Conservation (phyloP, 768 basidiomycete genomes). For the Hygrocybe punicea region DNA sequence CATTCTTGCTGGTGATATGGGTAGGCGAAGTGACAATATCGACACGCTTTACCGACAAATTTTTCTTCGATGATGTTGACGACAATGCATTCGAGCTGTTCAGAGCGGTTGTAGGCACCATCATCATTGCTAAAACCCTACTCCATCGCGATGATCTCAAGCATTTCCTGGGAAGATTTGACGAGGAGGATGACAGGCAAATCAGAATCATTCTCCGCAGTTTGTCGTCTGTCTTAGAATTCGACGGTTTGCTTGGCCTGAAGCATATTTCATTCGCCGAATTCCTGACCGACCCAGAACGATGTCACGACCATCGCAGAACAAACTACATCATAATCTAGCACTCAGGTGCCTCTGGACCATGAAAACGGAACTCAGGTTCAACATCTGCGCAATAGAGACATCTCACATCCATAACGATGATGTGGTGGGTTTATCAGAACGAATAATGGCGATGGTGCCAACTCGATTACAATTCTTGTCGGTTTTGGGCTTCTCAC, state of each 20-base stretch:
- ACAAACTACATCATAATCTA: too few species aligned
- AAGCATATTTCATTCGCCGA: constrained; percentile 12
- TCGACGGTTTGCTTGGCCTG: constrained; percentile 1
- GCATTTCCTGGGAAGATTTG: neutral
- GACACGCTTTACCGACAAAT: neutral
- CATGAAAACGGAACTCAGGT: constrained; percentile 33
- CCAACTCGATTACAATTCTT: constrained; percentile 25
- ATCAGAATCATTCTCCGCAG: neutral
- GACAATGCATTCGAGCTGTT: neutral
- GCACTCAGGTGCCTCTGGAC: constrained; percentile 18
- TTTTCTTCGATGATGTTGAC: neutral
- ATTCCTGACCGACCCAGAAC: constrained; percentile 2
- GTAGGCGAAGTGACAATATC: neutral
- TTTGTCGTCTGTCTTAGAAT: neutral
- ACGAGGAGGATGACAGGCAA: neutral
- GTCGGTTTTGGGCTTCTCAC: constrained; percentile 38
- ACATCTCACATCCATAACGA: constrained; percentile 25
- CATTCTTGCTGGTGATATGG: neutral
- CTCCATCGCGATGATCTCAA: neutral
- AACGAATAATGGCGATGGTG: too few species aligned
- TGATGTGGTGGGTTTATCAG: too few species aligned
- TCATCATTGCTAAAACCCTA: neutral
- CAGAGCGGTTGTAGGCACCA: neutral
- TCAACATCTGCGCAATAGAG: constrained; percentile 40
- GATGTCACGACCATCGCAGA: constrained; percentile 1